phyloP scores from a whole-genome alignment of 306 rosid genomes.

The Acacia melanoxylon region DNA sequence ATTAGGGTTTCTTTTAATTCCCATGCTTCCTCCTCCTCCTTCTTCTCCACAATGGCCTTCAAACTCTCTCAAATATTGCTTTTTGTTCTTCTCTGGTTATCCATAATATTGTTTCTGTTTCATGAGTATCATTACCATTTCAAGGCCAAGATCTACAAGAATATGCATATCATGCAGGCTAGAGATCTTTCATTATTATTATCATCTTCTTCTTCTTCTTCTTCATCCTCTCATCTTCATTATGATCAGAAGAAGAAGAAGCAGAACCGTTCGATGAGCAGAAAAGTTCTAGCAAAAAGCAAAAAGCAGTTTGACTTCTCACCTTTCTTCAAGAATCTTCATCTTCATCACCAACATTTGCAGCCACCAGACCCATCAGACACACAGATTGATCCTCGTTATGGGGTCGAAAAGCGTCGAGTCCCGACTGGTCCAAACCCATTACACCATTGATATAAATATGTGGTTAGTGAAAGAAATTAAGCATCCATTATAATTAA shows the following conservation, averaged over 20 bases:
- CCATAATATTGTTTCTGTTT: slow-evolving; percentile 55
- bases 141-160: slow-evolving; percentile 48
- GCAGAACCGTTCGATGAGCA: slow-evolving; percentile 35
- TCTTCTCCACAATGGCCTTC: slow-evolving; percentile 68
- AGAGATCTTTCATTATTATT: slow-evolving; percentile 5
- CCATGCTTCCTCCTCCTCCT: slow-evolving; percentile 42
- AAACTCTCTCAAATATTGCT: slow-evolving; percentile 51
- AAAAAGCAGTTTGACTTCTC: slow-evolving; percentile 69
- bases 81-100: slow-evolving; percentile 56
- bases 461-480: slow-evolving; percentile 14
- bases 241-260: background rate
- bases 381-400: slow-evolving; percentile 73
- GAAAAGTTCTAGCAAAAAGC: slow-evolving; percentile 73
- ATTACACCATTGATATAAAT: slow-evolving; percentile 64
- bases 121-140: slow-evolving; percentile 52
- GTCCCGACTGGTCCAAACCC: slow-evolving; percentile 98
- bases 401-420: slow-evolving; percentile 85
- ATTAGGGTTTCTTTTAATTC: slow-evolving; percentile 24
- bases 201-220: slow-evolving; percentile 16
- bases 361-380: slow-evolving; percentile 36
- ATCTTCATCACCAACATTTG: slow-evolving; percentile 13
- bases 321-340: slow-evolving; percentile 54
- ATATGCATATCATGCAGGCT: slow-evolving; percentile 35
- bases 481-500: background rate
- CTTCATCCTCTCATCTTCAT: background rate